phyloP scores from a whole-genome alignment of 2,329 filamentous ascomycete species.

The Calycina herbarum region DNA sequence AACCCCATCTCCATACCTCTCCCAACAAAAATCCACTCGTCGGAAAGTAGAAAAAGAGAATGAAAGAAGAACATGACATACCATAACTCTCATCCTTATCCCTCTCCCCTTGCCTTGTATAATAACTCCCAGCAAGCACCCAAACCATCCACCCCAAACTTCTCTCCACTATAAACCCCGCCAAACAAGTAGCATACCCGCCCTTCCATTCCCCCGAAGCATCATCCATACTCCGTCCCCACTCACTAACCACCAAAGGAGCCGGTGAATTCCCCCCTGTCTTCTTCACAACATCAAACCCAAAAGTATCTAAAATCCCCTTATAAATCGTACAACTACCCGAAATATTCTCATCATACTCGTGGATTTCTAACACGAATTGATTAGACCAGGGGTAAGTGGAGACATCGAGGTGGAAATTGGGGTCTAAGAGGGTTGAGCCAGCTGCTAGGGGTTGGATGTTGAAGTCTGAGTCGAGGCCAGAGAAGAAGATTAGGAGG shows the following conservation, averaged over 20 bases:
- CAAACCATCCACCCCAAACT: constrained; percentile 58
- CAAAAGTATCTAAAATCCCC: constrained; percentile 40
- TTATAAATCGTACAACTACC: constrained; percentile 33
- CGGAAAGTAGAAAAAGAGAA: background rate
- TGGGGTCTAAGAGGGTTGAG: constrained; percentile 19
- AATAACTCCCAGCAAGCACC: constrained; percentile 59
- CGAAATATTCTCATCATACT: constrained; percentile 40
- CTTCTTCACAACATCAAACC: constrained; percentile 44
- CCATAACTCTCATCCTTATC: constrained; percentile 59
- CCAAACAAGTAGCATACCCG: constrained; percentile 53
- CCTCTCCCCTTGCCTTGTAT: constrained; percentile 50
- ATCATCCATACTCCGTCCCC: constrained; percentile 49
- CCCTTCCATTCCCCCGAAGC: constrained; percentile 44
- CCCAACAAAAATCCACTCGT: background rate
- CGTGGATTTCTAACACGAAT: constrained; percentile 50
- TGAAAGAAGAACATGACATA: constrained; percentile 31
- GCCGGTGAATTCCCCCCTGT: constrained; percentile 39
- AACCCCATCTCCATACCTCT: background rate
- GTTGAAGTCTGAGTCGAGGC: constrained; percentile 45
- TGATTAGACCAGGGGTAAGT: constrained; percentile 45
- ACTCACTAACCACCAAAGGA: constrained; percentile 45
- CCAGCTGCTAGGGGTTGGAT: constrained; percentile 24
- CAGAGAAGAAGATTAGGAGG: constrained; percentile 49
- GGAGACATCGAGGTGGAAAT: constrained; percentile 37
- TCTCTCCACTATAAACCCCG: constrained; percentile 38